These are phyloP conservation scores for Ascochyta fabae DNA, from an alignment of 2,329 filamentous ascomycete genomes.

Conservation along the genomic window DNA sequence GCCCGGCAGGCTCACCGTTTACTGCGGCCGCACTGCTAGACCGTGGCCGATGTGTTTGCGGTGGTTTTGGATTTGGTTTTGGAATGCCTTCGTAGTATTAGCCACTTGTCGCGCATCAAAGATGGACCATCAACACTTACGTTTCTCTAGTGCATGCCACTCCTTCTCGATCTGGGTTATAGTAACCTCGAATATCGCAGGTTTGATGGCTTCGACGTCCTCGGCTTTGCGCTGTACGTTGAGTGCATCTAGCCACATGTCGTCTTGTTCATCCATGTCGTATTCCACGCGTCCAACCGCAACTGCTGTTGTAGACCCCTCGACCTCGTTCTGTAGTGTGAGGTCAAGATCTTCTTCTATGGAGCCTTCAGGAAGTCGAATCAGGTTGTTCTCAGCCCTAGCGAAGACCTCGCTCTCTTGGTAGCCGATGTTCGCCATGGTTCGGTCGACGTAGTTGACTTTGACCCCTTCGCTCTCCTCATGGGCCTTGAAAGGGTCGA, in stretches of 20 bases:
- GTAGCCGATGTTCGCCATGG: constrained; percentile 95
- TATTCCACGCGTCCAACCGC: constrained; percentile 86
- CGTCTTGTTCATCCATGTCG: constrained; percentile 99
- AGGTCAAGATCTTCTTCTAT: constrained; percentile 69
- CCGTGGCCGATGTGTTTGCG: constrained; percentile 88
- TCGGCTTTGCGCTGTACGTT: constrained; percentile 78
- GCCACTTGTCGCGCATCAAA: neutral
- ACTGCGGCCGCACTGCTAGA: constrained; percentile 95
- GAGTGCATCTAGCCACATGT: constrained; percentile 88
- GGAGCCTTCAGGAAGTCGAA: constrained; percentile 66
- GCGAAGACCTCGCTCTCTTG: constrained; percentile 92
- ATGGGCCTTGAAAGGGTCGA: constrained; percentile 79
- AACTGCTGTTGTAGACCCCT: constrained; percentile 59
- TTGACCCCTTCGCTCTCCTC: constrained; percentile 87
- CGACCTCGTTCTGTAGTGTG: constrained; percentile 64
- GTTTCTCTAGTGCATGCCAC: constrained; percentile 94
- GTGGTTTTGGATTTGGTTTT: constrained; percentile 94
- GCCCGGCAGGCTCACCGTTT: constrained; percentile 82
- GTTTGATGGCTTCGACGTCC: constrained; percentile 82
- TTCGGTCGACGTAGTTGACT: constrained; percentile 91
- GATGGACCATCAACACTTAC: constrained; percentile 47
- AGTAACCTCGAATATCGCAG: constrained; percentile 94
- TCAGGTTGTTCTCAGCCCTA: constrained; percentile 74
- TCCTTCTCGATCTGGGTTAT: constrained; percentile 99
- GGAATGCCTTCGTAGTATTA: constrained; percentile 66